Evolutionary conservation across 768 basidiomycete species (phyloP).

Genomic region (Mycena rosella): DNA sequence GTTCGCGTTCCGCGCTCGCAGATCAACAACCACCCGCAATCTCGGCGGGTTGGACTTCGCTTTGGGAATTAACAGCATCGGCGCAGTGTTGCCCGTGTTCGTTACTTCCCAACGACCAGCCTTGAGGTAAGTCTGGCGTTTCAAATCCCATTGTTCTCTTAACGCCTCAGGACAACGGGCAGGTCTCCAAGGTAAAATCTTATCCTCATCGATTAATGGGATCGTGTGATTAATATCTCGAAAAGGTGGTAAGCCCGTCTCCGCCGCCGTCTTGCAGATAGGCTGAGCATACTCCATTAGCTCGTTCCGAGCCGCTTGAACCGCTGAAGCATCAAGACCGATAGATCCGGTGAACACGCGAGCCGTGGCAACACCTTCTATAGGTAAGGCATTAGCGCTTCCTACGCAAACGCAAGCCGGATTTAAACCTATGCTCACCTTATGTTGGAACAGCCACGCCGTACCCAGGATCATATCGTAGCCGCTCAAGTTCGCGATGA

Average conservation of each 20-base stretch:
- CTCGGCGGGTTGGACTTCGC: not conserved
- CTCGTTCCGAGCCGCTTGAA: no score
- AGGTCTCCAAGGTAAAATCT: slow-evolving; percentile 40
- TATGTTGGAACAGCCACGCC: no score
- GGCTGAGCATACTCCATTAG: slow-evolving; percentile 16
- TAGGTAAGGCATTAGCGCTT: no score
- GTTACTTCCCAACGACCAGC: not conserved
- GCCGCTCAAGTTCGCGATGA: no score
- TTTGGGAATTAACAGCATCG: not conserved
- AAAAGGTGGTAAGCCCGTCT: slow-evolving; percentile 42
- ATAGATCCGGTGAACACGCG: no score
- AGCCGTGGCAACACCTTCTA: no score
- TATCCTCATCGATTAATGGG: slow-evolving; percentile 40
- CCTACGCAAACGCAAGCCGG: no score
- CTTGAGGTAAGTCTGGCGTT: not conserved
- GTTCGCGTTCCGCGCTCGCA: not conserved
- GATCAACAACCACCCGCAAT: not conserved
- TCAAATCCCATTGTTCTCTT: not conserved
- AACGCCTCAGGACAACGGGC: slow-evolving; percentile 38
- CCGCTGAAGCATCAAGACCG: no score
- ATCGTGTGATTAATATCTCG: slow-evolving; percentile 42
- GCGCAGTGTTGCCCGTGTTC: not conserved
- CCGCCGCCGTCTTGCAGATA: slow-evolving; percentile 36
- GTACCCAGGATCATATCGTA: no score
- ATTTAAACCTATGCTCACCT: no score